These are phyloP conservation scores for Taphrina pruni DNA, from an alignment of 1,139 yeast species.

Conservation along the genomic window DNA sequence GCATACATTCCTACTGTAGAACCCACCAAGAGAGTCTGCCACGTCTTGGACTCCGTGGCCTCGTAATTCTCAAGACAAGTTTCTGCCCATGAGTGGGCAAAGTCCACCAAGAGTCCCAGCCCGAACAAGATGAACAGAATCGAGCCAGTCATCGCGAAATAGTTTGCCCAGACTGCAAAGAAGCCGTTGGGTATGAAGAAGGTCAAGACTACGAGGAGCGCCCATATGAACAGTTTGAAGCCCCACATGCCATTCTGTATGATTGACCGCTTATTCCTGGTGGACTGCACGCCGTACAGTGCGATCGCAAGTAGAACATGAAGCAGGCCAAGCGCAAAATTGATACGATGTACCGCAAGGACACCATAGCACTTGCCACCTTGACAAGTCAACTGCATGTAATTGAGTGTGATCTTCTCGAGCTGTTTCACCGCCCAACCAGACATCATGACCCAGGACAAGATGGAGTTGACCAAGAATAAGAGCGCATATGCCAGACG, in stretches of 20 bases:
- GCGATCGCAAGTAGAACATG: conserved; percentile 74
- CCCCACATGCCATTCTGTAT: conserved; percentile 95
- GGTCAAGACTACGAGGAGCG: conserved; percentile 63
- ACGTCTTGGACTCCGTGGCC: conserved; percentile 73
- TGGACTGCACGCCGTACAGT: conserved; percentile 75
- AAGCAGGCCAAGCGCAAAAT: conserved; percentile 81
- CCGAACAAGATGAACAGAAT: conserved; percentile 88
- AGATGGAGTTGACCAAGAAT: conserved; percentile 73
- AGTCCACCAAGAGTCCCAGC: conserved; percentile 85
- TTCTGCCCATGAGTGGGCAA: conserved; percentile 99
- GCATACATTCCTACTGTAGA: conserved; percentile 87
- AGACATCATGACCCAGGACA: conserved; percentile 90
- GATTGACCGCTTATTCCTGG: conserved; percentile 77
- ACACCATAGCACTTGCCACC: conserved; percentile 91
- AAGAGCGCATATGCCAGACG: conserved; percentile 84
- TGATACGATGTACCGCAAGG: conserved; percentile 83
- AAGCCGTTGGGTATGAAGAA: conserved; percentile 86
- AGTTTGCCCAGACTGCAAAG: conserved; percentile 88
- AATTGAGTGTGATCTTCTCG: conserved; percentile 67
- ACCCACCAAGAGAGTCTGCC: conserved; percentile 82
- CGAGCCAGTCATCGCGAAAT: conserved; percentile 82
- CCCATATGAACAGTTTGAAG: conserved; percentile 69
- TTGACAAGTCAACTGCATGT: conserved; percentile 73
- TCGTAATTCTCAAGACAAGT: conserved; percentile 90
- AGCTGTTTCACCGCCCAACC: conserved; percentile 79